Percentiles rank a stretch among this genome's conserved stretches.
Evolutionary conservation across 2,329 filamentous ascomycete species (phyloP).

Genomic region (Aspergillus versicolor): DNA sequence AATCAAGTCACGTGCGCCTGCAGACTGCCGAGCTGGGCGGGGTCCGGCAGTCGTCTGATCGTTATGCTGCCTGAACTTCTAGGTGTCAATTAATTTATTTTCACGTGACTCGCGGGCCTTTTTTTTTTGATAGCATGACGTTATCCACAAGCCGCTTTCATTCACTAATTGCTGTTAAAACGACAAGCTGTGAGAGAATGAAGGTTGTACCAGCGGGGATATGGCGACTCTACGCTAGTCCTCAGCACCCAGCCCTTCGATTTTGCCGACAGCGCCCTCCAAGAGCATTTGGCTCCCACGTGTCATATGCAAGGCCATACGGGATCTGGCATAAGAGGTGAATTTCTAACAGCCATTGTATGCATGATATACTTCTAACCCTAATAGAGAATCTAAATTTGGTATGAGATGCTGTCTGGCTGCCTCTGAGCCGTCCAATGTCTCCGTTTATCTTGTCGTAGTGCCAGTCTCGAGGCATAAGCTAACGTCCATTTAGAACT

Average conservation of each 20-base stretch:
- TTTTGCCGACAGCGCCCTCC: not conserved
- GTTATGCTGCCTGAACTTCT: not conserved
- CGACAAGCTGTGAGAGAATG: slow-evolving; percentile 10
- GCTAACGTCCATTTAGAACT: not conserved
- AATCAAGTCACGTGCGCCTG: not conserved
- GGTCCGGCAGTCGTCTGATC: not conserved
- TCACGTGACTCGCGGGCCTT: not conserved
- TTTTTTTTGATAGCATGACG: slow-evolving; percentile 1
- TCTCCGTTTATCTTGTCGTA: not conserved
- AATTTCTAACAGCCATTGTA: slow-evolving; percentile 11
- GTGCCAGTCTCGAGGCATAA: not conserved
- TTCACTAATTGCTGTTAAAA: not conserved
- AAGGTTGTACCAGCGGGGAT: not conserved
- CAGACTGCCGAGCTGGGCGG: not conserved
- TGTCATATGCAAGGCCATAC: slow-evolving; percentile 7
- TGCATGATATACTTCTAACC: slow-evolving; percentile 3
- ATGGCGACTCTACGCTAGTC: slow-evolving; percentile 16
- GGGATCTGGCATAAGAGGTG: slow-evolving; percentile 18
- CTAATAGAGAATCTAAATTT: slow-evolving; percentile 13
- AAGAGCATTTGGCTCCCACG: not conserved
- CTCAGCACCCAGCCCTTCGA: slow-evolving; percentile 6
- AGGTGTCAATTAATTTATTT: not conserved
- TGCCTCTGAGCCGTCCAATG: not conserved
- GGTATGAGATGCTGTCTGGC: slow-evolving; percentile 9
- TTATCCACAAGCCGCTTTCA: not conserved